Conservation (phyloP, 106 monocot genomes). For the Posidonia australis region DNA sequence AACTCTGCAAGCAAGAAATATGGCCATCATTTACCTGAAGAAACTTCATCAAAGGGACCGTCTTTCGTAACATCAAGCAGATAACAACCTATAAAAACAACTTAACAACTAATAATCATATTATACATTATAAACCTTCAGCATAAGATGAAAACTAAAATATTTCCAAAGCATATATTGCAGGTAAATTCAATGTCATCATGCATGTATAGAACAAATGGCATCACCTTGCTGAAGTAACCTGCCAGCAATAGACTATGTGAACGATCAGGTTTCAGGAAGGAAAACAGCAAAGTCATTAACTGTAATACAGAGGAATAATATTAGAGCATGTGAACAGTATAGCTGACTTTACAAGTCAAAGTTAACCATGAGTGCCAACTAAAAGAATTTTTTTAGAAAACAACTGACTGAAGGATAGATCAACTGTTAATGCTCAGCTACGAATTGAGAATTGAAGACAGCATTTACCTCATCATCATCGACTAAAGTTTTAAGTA, state of each 20-base stretch:
- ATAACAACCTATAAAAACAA: slow-evolving; percentile 50
- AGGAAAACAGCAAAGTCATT: slow-evolving; percentile 69
- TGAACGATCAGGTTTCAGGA: slow-evolving; percentile 54
- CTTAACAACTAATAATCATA: background rate
- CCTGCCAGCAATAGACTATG: slow-evolving; percentile 61
- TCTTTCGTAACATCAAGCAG: slow-evolving; percentile 62
- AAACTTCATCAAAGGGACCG: slow-evolving; percentile 47
- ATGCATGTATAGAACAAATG: background rate
- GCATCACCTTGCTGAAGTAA: slow-evolving; percentile 69
- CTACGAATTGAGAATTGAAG: background rate
- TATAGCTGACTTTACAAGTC: background rate
- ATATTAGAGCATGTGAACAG: background rate
- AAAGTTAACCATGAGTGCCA: background rate
- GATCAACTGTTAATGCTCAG: too few species aligned
- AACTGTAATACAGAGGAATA: slow-evolving; percentile 27
- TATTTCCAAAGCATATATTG: background rate
- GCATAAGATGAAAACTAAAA: background rate
- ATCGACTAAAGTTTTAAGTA: slow-evolving; percentile 58
- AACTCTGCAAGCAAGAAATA: too few species aligned
- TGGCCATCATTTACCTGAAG: slow-evolving; percentile 38
- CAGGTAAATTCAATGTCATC: background rate
- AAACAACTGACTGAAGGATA: background rate
- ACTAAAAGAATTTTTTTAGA: background rate
- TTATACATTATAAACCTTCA: background rate
- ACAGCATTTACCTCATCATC: slow-evolving; percentile 53